Evolutionary conservation across 2,329 filamentous ascomycete species (phyloP).

Genomic region (Blastomyces gilchristii): DNA sequence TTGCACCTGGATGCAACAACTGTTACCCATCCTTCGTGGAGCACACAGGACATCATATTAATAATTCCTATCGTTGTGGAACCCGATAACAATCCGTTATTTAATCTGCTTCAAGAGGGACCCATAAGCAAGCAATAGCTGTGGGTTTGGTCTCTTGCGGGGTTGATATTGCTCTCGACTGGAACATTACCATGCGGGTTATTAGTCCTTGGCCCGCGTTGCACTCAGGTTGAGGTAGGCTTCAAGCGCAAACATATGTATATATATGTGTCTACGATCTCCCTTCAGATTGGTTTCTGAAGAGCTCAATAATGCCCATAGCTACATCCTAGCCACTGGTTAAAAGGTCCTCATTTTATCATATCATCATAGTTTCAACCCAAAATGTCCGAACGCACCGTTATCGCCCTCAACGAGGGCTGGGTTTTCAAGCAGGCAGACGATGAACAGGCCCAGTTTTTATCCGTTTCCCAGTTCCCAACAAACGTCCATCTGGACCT

Average conservation of each 20-base stretch:
- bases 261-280: neutral
- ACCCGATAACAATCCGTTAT: neutral
- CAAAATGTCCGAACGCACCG: conserved; percentile 11
- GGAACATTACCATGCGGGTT: neutral
- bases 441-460: conserved; percentile 19
- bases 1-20: neutral
- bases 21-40: neutral
- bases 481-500: conserved; percentile 27
- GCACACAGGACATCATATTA: neutral
- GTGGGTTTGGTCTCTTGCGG: neutral
- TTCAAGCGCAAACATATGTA: neutral
- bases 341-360: neutral
- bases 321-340: neutral
- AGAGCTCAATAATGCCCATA: neutral
- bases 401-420: conserved; percentile 17
- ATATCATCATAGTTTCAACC: conserved; percentile 11
- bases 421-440: conserved; percentile 24
- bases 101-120: neutral
- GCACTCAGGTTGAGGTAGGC: neutral
- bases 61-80: neutral
- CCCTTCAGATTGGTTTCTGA: neutral
- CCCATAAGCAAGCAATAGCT: neutral
- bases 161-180: neutral
- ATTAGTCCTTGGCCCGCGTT: neutral
- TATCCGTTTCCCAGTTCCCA: conserved; percentile 23